Evolutionary conservation across 371 early-diverging fungal species (phyloP).

Genomic region (Cokeromyces recurvatus): DNA sequence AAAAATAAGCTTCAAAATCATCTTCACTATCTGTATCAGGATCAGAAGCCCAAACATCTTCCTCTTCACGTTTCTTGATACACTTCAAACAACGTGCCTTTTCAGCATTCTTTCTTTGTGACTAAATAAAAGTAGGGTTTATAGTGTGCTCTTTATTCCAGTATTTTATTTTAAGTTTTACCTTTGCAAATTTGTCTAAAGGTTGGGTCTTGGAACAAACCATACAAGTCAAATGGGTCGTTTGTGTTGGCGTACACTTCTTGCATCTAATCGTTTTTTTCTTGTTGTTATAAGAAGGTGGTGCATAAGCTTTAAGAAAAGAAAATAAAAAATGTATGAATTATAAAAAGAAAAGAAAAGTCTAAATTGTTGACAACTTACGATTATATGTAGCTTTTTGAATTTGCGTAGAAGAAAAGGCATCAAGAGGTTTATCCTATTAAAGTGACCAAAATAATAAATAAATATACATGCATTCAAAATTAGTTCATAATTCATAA

Average conservation of each 20-base stretch:
- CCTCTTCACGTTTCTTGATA: slow-evolving; percentile 46
- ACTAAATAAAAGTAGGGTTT: slow-evolving; percentile 18
- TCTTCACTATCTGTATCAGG: slow-evolving; percentile 34
- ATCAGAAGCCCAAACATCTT: slow-evolving; percentile 41
- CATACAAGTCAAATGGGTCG: slow-evolving; percentile 36
- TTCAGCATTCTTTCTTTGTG: slow-evolving; percentile 43
- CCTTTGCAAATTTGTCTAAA: slow-evolving; percentile 45
- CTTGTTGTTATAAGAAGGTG: slow-evolving; percentile 33
- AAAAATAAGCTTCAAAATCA: too few relatives aligned
- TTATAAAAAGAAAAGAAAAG: too few relatives aligned
- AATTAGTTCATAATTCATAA: too few relatives aligned
- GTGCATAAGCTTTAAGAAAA: slow-evolving; percentile 19
- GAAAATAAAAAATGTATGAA: too few relatives aligned
- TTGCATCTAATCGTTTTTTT: slow-evolving; percentile 42
- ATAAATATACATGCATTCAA: not conserved
- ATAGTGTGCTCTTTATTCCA: not conserved
- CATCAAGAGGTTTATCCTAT: slow-evolving; percentile 24
- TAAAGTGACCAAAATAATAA: not conserved
- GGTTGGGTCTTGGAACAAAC: slow-evolving; percentile 36
- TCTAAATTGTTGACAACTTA: slow-evolving; percentile 6
- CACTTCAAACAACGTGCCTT: slow-evolving; percentile 44
- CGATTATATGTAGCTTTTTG: slow-evolving; percentile 17
- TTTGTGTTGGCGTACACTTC: slow-evolving; percentile 40
- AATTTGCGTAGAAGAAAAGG: slow-evolving; percentile 18
- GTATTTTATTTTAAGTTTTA: slow-evolving; percentile 6